These are phyloP conservation scores for Melastoma candidum DNA, from an alignment of 441 rosid genomes.

Conservation along the genomic window DNA sequence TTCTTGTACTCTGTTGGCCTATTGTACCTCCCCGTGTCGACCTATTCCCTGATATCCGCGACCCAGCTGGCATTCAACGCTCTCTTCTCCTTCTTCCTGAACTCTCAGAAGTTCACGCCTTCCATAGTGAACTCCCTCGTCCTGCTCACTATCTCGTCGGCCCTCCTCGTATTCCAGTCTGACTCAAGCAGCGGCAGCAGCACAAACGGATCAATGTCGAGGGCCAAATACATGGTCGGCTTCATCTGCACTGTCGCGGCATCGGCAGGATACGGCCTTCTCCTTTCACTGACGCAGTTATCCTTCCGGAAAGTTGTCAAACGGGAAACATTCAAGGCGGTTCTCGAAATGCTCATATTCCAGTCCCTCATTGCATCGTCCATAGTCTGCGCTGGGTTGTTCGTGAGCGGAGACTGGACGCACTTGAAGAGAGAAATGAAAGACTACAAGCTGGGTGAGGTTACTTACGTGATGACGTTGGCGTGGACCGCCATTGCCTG, in stretches of 20 bases:
- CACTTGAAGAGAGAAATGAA: conserved; percentile 23
- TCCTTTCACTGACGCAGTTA: conserved; percentile 27
- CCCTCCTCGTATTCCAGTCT: conserved; percentile 12
- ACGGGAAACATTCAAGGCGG: conserved; percentile 21
- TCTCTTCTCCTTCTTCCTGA: conserved; percentile 37
- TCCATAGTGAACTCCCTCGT: conserved; percentile 36
- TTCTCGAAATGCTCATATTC: conserved; percentile 35
- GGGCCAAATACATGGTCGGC: conserved; percentile 27
- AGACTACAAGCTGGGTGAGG: conserved; percentile 26
- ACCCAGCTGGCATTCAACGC: conserved; percentile 50
- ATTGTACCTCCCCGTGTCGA: conserved; percentile 44
- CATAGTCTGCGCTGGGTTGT: conserved; percentile 33
- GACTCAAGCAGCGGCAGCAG: conserved; percentile 15
- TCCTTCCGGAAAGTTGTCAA: conserved; percentile 32
- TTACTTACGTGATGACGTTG: conserved; percentile 31
- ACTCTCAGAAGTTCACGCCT: conserved; percentile 40
- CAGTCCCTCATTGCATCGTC: conserved; percentile 23
- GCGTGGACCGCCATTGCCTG: conserved; percentile 28
- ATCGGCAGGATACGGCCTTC: conserved; percentile 32
- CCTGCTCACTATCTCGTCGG: conserved; percentile 30
- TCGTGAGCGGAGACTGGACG: conserved; percentile 47
- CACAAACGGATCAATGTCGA: conserved; percentile 16
- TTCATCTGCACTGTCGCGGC: conserved; percentile 36
- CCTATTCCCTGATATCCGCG: conserved; percentile 37
- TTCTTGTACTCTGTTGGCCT: conserved; percentile 30